Conservation (phyloP, 768 basidiomycete species). For the Tricholoma saponaceum region DNA sequence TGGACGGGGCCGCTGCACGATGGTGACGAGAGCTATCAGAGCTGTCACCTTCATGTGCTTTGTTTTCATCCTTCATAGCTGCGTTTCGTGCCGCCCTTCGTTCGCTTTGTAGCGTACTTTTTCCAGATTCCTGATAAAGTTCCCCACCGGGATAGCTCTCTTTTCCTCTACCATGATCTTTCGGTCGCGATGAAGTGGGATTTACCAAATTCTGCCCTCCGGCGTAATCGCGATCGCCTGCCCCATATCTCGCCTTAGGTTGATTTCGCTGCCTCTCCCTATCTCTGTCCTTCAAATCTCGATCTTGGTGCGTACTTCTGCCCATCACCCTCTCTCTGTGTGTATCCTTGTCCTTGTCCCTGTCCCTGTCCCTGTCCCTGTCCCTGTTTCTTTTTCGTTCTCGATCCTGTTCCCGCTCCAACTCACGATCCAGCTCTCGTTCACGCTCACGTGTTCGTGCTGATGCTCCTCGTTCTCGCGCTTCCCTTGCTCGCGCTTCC, state of each 20-base stretch:
- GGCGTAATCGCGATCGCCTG: conserved; percentile 8
- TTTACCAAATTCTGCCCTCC: neutral
- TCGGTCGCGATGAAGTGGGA: neutral
- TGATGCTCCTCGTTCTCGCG: conserved; percentile 8
- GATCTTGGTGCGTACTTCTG: conserved; percentile 12
- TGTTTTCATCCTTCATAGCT: conserved; percentile 4
- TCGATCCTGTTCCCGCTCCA: conserved; percentile 9
- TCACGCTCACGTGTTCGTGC: conserved; percentile 7
- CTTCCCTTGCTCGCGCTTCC: neutral
- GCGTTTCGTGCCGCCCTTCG: neutral
- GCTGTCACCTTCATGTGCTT: conserved; percentile 13
- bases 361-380: conserved; percentile 17
- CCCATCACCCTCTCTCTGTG: conserved; percentile 11
- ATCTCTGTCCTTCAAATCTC: conserved; percentile 7
- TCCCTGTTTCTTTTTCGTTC: conserved; percentile 24
- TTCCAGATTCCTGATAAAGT: neutral
- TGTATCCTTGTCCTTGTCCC: too few relatives aligned
- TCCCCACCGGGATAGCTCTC: neutral
- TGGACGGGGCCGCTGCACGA: conserved; percentile 5
- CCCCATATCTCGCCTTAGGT: conserved; percentile 6
- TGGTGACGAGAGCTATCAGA: conserved; percentile 28
- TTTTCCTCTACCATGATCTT: neutral
- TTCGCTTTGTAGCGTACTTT: neutral
- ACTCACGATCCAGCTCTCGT: too few relatives aligned
- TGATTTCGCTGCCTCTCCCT: conserved; percentile 1